Conservation (phyloP, 192 early-diverging fungal species). For the Umbelopsis ramanniana region DNA sequence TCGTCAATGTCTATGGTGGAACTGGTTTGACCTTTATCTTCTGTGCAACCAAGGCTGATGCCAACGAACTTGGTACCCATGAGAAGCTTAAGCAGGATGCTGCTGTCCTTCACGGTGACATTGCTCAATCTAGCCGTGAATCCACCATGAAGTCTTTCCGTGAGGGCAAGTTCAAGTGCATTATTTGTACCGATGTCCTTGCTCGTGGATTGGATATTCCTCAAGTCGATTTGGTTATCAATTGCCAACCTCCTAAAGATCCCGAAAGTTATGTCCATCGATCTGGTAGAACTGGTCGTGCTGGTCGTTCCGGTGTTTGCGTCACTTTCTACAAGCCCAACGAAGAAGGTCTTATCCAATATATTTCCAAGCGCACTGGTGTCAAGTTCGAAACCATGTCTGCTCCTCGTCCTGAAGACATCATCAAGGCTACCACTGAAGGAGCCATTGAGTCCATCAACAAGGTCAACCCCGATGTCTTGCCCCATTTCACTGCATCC, state of each 20-base stretch:
- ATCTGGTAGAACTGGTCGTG: constrained; percentile 93
- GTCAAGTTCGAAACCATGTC: constrained; percentile 79
- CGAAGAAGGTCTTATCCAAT: constrained; percentile 81
- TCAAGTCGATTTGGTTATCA: constrained; percentile 96
- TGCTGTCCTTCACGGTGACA: constrained; percentile 87
- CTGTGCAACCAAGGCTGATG: constrained; percentile 92
- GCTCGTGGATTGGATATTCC: constrained; percentile 97
- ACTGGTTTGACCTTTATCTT: constrained; percentile 90
- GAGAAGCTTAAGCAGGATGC: constrained; percentile 77
- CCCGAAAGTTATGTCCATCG: constrained; percentile 96
- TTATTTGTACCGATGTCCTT: constrained; percentile 94
- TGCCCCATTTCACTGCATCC: constrained; percentile 76
- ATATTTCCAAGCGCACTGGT: constrained; percentile 79
- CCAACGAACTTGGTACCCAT: constrained; percentile 78
- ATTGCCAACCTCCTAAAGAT: constrained; percentile 93
- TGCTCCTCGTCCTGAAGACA: constrained; percentile 90
- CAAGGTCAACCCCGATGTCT: constrained; percentile 71
- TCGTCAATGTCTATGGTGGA: constrained; percentile 89
- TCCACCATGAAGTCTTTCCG: constrained; percentile 83
- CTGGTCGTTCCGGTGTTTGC: constrained; percentile 84
- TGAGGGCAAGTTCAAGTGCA: constrained; percentile 82
- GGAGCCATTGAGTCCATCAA: constrained; percentile 76
- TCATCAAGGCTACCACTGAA: constrained; percentile 77
- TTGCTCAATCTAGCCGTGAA: constrained; percentile 80
- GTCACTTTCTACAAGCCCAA: constrained; percentile 92